Evolutionary conservation across 495 filamentous ascomycete species (phyloP).

Genomic region (Aspergillus taichungensis): DNA sequence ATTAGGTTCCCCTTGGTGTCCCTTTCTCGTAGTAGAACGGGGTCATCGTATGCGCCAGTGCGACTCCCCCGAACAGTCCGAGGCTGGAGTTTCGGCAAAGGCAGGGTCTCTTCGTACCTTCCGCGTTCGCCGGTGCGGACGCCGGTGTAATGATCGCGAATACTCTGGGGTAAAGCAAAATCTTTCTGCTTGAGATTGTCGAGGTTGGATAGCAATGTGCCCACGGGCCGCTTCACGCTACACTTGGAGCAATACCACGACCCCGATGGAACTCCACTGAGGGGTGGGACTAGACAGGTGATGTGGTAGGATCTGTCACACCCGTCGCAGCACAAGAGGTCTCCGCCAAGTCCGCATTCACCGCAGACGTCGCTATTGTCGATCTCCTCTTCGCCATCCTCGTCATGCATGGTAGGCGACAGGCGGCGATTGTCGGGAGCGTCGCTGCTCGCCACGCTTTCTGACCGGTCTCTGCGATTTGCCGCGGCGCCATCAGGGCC

Average conservation of each 20-base stretch:
- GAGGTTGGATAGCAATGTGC: conserved; percentile 47
- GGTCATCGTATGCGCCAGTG: conserved; percentile 23
- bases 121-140: conserved; percentile 66
- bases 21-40: conserved; percentile 9
- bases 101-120: conserved; percentile 60
- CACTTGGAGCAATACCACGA: conserved; percentile 84
- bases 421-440: conserved; percentile 18
- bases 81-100: conserved; percentile 21
- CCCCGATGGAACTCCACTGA: conserved; percentile 56
- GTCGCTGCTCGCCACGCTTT: conserved; percentile 16
- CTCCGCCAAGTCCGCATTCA: conserved; percentile 71
- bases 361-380: conserved; percentile 77
- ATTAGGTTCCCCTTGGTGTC: conserved; percentile 15
- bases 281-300: conserved; percentile 70
- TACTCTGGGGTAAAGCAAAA: conserved; percentile 59
- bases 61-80: conserved; percentile 11
- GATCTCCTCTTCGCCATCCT: conserved; percentile 33
- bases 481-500: background rate
- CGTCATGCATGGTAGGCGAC: conserved; percentile 7
- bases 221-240: conserved; percentile 47
- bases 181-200: conserved; percentile 57
- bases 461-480: conserved; percentile 6
- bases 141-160: conserved; percentile 65
- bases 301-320: conserved; percentile 85
- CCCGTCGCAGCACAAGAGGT: conserved; percentile 84